Percentiles rank a stretch among this genome's conserved stretches.
Conservation (phyloP, 208 protist genomes). For the Wallacemonas collosoma region DNA sequence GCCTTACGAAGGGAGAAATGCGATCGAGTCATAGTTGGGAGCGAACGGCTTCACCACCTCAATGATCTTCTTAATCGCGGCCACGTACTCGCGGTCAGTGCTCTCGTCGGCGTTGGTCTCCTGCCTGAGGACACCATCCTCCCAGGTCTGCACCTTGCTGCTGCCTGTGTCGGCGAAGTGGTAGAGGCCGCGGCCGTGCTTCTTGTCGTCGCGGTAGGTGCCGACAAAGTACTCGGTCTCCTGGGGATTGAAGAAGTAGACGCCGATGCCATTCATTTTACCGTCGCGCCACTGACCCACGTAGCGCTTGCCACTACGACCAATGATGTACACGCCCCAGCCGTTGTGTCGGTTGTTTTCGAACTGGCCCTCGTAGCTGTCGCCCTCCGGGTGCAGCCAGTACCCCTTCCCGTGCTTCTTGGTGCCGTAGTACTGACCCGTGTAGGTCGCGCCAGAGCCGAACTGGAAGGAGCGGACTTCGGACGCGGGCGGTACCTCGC, state of each 20-base stretch:
- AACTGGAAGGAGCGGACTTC: constrained; percentile 89
- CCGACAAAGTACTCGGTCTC: constrained; percentile 91
- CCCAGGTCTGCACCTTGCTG: constrained; percentile 81
- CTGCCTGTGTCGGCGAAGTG: constrained; percentile 77
- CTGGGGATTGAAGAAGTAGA: constrained; percentile 90
- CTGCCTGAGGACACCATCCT: constrained; percentile 70
- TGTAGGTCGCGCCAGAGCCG: constrained; percentile 86
- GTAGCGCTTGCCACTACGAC: constrained; percentile 86
- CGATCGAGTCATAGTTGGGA: constrained; percentile 65
- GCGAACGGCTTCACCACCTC: constrained; percentile 62
- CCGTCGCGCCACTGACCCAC: constrained; percentile 84
- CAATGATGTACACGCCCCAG: constrained; percentile 91
- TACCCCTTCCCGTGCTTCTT: constrained; percentile 90
- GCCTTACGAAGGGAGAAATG: constrained; percentile 25
- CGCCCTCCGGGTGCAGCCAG: constrained; percentile 88
- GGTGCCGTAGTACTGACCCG: constrained; percentile 81
- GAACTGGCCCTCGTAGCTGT: constrained; percentile 90
- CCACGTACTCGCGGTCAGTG: constrained; percentile 50
- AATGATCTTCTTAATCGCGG: constrained; percentile 63
- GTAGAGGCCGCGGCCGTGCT: constrained; percentile 85
- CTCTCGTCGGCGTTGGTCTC: constrained; percentile 54
- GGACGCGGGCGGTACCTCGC: constrained; percentile 50
- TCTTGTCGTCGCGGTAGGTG: constrained; percentile 79
- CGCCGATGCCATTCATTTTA: constrained; percentile 88
- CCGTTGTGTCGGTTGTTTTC: constrained; percentile 86